These are phyloP conservation scores for Lepiota subincarnata DNA, from an alignment of 768 basidiomycete genomes.

Conservation along the genomic window DNA sequence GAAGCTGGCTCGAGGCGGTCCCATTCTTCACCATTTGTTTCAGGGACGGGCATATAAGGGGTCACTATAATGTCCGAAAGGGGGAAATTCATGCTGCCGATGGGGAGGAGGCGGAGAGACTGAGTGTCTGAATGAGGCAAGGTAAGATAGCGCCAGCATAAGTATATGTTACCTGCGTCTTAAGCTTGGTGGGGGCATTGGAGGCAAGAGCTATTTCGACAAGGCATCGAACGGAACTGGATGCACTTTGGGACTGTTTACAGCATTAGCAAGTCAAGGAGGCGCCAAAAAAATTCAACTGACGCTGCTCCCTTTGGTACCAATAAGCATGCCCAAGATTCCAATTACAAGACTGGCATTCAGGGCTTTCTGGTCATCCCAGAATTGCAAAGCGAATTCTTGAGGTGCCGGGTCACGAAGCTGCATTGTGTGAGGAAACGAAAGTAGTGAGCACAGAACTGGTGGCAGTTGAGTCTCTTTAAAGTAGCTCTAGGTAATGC, in stretches of 20 bases:
- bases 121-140: conserved; percentile 19
- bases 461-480: conserved; percentile 78
- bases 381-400: conserved; percentile 93
- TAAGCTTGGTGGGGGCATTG: conserved; percentile 86
- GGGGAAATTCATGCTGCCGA: conserved; percentile 47
- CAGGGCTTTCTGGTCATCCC: conserved; percentile 86
- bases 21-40: conserved; percentile 90
- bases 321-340: conserved; percentile 81
- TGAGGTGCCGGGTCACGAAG: conserved; percentile 64
- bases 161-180: conserved; percentile 63
- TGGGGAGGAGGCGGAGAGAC: conserved; percentile 44
- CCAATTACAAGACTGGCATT: conserved; percentile 79
- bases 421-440: conserved; percentile 63
- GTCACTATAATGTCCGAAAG: conserved; percentile 66
- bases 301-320: conserved; percentile 64
- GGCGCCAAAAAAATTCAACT: conserved; percentile 23
- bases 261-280: conserved; percentile 5
- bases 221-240: conserved; percentile 68
- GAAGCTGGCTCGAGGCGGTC: conserved; percentile 79
- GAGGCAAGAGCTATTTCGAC: conserved; percentile 87
- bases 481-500: conserved; percentile 78
- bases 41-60: conserved; percentile 72
- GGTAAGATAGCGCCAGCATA: background rate
- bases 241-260: conserved; percentile 50
- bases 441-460: conserved; percentile 61